Percentiles rank a stretch among this genome's conserved stretches.
phyloP scores from a whole-genome alignment of 208 protist genomes.

The Trypanosoma mega region DNA sequence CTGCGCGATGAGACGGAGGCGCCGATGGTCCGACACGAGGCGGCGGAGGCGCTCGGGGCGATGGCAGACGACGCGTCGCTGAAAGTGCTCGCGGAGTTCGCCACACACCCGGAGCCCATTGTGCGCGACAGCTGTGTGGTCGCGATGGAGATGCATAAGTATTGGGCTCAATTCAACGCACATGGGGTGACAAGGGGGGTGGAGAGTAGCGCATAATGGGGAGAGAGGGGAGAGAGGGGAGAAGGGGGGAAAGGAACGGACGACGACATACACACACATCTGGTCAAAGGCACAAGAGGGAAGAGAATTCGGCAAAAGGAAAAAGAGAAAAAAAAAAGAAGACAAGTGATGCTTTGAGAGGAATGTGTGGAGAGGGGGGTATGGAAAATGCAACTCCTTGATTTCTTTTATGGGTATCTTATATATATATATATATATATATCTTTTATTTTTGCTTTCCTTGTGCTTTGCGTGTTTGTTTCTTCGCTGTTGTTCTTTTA shows the following conservation, averaged over 20 bases:
- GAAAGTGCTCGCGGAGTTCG: constrained; percentile 59
- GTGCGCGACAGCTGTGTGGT: constrained; percentile 85
- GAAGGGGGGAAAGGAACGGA: background rate
- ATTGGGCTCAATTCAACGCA: constrained; percentile 81
- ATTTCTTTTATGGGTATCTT: too few relatives aligned
- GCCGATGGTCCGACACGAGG: constrained; percentile 97
- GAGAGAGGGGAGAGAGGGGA: background rate
- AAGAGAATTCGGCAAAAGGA: too few relatives aligned
- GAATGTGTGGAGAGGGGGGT: too few relatives aligned
- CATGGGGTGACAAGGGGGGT: constrained; percentile 21
- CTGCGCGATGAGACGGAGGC: constrained; percentile 88
- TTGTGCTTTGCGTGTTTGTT: too few relatives aligned
- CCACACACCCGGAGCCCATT: constrained; percentile 71
- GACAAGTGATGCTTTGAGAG: too few relatives aligned
- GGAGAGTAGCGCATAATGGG: background rate
- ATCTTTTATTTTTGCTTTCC: too few relatives aligned
- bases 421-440: too few relatives aligned
- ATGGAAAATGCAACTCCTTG: too few relatives aligned
- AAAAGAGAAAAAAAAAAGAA: too few relatives aligned
- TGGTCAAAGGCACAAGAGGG: too few relatives aligned
- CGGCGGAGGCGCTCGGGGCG: constrained; percentile 96
- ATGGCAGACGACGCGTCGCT: constrained; percentile 85
- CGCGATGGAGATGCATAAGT: constrained; percentile 87
- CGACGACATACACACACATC: too few relatives aligned
- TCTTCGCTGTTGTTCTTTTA: too few relatives aligned